Percentiles rank a stretch among this genome's conserved stretches.
Evolutionary conservation across 1,284 basidiomycete species (phyloP).

Genomic region (Tetrapyrgos nigripes): DNA sequence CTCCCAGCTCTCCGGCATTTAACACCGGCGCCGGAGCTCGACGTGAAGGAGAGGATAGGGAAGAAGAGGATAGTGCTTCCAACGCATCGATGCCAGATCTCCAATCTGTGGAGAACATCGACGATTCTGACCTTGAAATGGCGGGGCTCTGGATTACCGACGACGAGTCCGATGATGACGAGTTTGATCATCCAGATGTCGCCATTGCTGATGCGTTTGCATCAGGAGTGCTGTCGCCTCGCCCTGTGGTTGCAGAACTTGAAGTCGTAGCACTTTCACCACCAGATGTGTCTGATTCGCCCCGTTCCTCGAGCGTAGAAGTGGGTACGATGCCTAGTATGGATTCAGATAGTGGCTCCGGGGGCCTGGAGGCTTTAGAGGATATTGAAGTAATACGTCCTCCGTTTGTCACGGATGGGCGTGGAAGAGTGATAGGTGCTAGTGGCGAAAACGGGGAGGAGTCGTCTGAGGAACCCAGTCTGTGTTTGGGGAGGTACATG

Average conservation of each 20-base stretch:
- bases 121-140: conserved; percentile 4
- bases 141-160: neutral
- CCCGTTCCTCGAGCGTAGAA: neutral
- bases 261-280: too few species aligned
- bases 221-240: too few species aligned
- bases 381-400: conserved; percentile 41
- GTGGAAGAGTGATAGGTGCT: conserved; percentile 47
- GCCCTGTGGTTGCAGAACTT: too few species aligned
- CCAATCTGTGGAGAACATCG: neutral
- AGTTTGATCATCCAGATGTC: neutral
- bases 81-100: conserved; percentile 6
- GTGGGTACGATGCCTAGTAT: neutral
- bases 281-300: too few species aligned
- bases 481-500: conserved; percentile 14
- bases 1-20: too few species aligned
- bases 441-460: conserved; percentile 8
- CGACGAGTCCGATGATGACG: conserved; percentile 1
- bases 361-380: neutral
- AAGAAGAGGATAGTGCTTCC: neutral
- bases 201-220: too few species aligned
- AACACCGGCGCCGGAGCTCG: neutral
- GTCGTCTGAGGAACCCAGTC: neutral
- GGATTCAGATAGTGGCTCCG: neutral
- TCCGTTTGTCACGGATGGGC: conserved; percentile 63
- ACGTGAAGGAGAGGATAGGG: neutral